Evolutionary conservation across 176 grass and related monocot genomes (phyloP), one percentile per base, ranked within the genome.

Genomic region (Triticum urartu): DNA sequence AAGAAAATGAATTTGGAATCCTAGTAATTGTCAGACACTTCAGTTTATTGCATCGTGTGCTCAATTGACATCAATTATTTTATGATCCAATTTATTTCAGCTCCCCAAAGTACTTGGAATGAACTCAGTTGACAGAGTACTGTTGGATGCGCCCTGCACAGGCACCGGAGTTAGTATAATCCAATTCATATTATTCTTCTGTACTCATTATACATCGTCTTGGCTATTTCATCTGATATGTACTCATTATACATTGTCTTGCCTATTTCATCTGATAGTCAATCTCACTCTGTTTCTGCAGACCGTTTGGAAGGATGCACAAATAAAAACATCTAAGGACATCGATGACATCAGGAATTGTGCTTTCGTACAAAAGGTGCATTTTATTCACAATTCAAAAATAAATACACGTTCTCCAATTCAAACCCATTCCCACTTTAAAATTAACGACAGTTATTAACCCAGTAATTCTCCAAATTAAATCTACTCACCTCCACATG

Each of bases 121-220:
- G 38, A 95, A 99, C 88, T 94, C 93, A 36, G 90, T 96, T 86
- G 97, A 99, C 89, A 94, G 97, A 86, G 97, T 96, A 69, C 90
- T 99, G 80, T 81, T 99, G 88, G 97, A 99, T 91, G 94, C 97
- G 6, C 97, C 97, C 59, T 99, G 97, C 85, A 99, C 92, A 24
- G 97, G 97, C 62, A 94, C 90, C 42, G 97, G 97, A 45, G 97
- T 99, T 73, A 79, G 82, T 83, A 85, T 56, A 36, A 83, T 60
- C 40, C 78, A 64, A 68, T 59, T 33, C 5, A 34, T 82, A 64
- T 91, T 33, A 64, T 66, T 66, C 26, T 90, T 48, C 32, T 90
- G 62, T 60, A 72, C 42, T 64, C 20, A 48, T 48, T 65, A 75
- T 79, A 24, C 24, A 33, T 83, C 88, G 10, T 83, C 42, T 83